Percentiles rank a stretch among this genome's conserved stretches.
Conservation (phyloP, 2,329 filamentous ascomycete genomes). For the Xylariales sp. region DNA sequence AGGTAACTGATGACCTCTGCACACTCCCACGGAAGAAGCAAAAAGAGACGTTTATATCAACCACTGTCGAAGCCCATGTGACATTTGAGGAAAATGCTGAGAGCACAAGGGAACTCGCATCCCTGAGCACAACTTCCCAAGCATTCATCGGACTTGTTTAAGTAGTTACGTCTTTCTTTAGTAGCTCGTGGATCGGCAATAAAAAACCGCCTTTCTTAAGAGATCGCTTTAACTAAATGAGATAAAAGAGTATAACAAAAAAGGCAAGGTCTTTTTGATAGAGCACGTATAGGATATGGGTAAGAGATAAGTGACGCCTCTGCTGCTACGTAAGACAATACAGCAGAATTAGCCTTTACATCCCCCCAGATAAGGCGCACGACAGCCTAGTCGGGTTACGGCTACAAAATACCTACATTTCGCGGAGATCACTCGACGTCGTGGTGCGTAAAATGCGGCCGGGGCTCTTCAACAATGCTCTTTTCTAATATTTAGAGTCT, state of each 20-base stretch:
- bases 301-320: too few relatives aligned
- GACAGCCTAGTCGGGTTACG: too few relatives aligned
- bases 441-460: background rate
- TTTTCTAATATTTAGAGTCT: conserved; percentile 9
- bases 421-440: conserved; percentile 12
- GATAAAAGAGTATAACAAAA: background rate
- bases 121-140: conserved; percentile 4
- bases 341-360: background rate
- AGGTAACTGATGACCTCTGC: background rate
- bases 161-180: background rate
- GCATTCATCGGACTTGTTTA: background rate
- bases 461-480: conserved; percentile 8
- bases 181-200: background rate
- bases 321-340: too few relatives aligned
- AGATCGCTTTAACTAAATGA: too few relatives aligned
- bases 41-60: background rate
- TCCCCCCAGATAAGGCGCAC: too few relatives aligned
- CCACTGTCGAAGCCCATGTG: conserved; percentile 7
- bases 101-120: background rate
- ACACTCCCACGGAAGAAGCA: background rate
- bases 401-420: background rate
- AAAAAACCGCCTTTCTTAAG: background rate
- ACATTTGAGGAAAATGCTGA: background rate
- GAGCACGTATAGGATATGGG: background rate
- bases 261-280: background rate